Conservation (phyloP, 768 basidiomycete species). For the Trametes gibbosa region DNA sequence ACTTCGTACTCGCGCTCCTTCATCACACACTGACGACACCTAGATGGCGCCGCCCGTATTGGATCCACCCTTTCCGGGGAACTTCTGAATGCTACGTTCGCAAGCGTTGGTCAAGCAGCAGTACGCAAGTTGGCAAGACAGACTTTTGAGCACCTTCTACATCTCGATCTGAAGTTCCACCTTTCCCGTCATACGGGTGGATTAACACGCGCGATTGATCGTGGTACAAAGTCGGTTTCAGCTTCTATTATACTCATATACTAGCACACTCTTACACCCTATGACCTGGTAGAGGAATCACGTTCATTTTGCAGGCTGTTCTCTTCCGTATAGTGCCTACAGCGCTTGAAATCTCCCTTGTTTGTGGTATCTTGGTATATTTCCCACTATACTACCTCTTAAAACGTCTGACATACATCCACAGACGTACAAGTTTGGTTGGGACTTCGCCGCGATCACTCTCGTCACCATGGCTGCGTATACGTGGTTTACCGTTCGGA, state of each 20-base stretch:
- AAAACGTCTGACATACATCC: neutral
- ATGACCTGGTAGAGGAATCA: conserved; percentile 90
- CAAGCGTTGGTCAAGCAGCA: conserved; percentile 91
- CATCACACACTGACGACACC: neutral
- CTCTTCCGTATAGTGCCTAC: conserved; percentile 96
- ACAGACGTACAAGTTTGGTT: conserved; percentile 96
- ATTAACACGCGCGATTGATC: conserved; percentile 92
- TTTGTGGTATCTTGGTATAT: conserved; percentile 92
- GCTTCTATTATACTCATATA: neutral
- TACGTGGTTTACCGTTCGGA: conserved; percentile 95
- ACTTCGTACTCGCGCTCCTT: neutral
- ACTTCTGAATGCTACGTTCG: conserved; percentile 92
- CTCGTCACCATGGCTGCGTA: conserved; percentile 82
- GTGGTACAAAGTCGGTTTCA: conserved; percentile 82
- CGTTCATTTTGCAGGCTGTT: conserved; percentile 89
- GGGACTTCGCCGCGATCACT: conserved; percentile 94
- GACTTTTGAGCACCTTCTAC: conserved; percentile 90
- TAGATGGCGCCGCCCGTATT: conserved; percentile 90
- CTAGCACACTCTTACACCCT: neutral
- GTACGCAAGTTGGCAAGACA: conserved; percentile 94
- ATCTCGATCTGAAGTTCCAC: conserved; percentile 91
- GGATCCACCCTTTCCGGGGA: conserved; percentile 90
- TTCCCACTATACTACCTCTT: neutral
- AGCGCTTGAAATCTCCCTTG: conserved; percentile 92
- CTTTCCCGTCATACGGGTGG: conserved; percentile 93